Percentiles rank a stretch among this genome's conserved stretches.
Conservation (phyloP, 108 stramenopile species). For the Discostella pseudostelligera region DNA sequence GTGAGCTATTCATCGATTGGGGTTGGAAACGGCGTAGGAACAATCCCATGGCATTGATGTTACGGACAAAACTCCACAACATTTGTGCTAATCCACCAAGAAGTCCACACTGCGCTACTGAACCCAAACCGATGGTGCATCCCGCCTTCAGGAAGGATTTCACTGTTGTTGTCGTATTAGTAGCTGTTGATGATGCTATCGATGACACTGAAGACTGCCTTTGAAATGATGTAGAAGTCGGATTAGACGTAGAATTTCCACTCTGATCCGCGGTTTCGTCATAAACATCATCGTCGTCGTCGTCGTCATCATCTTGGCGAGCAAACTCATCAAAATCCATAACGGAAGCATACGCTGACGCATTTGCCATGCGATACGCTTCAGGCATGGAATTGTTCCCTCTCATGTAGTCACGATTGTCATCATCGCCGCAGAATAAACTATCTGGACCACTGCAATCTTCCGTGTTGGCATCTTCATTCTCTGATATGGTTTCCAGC, state of each 20-base stretch:
- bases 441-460: neutral
- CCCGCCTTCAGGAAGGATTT: constrained; percentile 59
- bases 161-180: constrained; percentile 47
- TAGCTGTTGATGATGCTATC: constrained; percentile 13
- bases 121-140: constrained; percentile 74
- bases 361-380: constrained; percentile 71
- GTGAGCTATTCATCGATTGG: neutral
- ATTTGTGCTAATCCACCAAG: constrained; percentile 82
- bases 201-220: neutral
- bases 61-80: constrained; percentile 72
- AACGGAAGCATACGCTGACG: constrained; percentile 60
- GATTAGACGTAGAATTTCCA: too few species aligned
- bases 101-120: constrained; percentile 76
- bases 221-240: too few species aligned
- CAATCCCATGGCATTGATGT: constrained; percentile 61
- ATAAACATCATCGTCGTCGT: constrained; percentile 63
- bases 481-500: neutral
- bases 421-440: neutral
- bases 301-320: constrained; percentile 55
- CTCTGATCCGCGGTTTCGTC: constrained; percentile 2
- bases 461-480: neutral
- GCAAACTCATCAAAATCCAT: constrained; percentile 54
- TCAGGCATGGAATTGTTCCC: constrained; percentile 56
- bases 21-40: constrained; percentile 18
- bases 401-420: neutral